Percentiles rank a stretch among this genome's conserved stretches.
These are phyloP conservation scores for Rhizomucor miehei DNA, from an alignment of 371 early-diverging fungal genomes.

Conservation along the genomic window DNA sequence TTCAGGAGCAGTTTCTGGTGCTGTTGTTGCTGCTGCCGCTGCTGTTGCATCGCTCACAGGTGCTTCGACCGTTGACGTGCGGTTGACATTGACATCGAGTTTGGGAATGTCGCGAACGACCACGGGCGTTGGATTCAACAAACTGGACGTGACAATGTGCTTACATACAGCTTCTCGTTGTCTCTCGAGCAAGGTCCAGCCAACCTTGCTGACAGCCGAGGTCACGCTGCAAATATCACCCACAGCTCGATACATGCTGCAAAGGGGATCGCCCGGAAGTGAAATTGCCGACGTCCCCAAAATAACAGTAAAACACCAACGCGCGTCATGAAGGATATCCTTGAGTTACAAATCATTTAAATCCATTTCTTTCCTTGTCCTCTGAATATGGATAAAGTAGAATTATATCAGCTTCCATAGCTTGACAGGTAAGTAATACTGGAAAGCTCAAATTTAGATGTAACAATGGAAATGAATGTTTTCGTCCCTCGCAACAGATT, in stretches of 20 bases:
- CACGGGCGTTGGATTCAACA: slow-evolving; percentile 36
- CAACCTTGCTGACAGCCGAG: slow-evolving; percentile 28
- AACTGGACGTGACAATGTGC: slow-evolving; percentile 41
- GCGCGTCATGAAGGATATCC: too few relatives aligned
- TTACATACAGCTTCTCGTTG: slow-evolving; percentile 31
- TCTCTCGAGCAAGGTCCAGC: slow-evolving; percentile 21
- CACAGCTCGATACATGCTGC: slow-evolving; percentile 25
- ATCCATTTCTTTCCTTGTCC: too few relatives aligned
- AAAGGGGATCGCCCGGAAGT: background rate
- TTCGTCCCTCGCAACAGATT: too few relatives aligned
- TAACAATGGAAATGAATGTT: too few relatives aligned
- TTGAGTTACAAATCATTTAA: too few relatives aligned
- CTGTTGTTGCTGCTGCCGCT: background rate
- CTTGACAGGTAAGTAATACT: too few relatives aligned
- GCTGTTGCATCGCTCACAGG: background rate
- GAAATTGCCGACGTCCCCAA: background rate
- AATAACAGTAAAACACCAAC: too few relatives aligned
- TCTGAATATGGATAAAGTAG: too few relatives aligned
- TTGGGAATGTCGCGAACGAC: background rate
- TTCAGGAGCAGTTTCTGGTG: slow-evolving; percentile 2
- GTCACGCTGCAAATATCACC: slow-evolving; percentile 38
- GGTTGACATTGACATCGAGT: too few relatives aligned
- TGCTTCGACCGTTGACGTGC: background rate
- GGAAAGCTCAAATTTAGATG: too few relatives aligned
- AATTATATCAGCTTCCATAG: too few relatives aligned